phyloP scores from a whole-genome alignment of 78 protist genomes.

The Dictyostelium capitatum region DNA sequence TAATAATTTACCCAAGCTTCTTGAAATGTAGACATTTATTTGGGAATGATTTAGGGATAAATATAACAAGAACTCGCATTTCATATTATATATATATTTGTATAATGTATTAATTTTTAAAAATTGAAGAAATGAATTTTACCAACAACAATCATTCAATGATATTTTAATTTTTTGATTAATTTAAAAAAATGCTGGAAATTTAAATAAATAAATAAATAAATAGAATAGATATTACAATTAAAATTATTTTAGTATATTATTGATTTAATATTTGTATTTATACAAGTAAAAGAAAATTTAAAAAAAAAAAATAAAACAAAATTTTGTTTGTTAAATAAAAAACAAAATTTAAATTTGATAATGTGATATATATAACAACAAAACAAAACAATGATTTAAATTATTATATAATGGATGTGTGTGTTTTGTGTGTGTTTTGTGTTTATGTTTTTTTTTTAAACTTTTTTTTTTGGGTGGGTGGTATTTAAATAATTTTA shows the following conservation, averaged over 20 bases:
- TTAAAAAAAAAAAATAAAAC: no score
- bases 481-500: not conserved
- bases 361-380: no score
- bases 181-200: no score
- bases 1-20: slow-evolving; percentile 21
- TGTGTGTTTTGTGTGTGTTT: not conserved
- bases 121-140: not conserved
- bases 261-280: no score
- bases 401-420: not conserved
- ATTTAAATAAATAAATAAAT: not conserved
- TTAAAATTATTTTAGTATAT: not conserved
- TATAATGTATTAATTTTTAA: not conserved
- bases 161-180: no score
- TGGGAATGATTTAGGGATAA: slow-evolving; percentile 28
- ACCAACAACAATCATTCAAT: no score
- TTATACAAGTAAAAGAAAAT: no score
- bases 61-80: slow-evolving; percentile 40
- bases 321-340: no score
- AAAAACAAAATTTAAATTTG: no score
- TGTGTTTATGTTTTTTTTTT: no score
- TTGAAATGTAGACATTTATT: slow-evolving; percentile 40
- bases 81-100: slow-evolving; percentile 30
- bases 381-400: no score
- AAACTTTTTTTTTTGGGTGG: no score
- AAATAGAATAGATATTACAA: not conserved